These are phyloP conservation scores for Eucalyptus curtisii DNA, from an alignment of 345 rosid species.

Conservation along the genomic window DNA sequence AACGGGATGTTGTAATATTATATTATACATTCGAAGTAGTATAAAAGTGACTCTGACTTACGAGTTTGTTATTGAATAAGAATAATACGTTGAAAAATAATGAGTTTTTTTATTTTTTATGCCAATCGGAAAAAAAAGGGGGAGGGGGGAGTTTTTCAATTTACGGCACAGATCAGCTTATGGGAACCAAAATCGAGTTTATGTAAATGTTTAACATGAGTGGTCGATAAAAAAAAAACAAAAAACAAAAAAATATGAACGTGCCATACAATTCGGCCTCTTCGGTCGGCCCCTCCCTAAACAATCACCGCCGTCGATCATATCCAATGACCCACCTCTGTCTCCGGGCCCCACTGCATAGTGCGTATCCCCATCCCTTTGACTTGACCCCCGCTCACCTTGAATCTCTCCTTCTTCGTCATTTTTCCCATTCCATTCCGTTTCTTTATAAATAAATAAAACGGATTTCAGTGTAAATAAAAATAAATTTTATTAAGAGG, in stretches of 20 bases:
- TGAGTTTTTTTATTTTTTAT: fast-evolving
- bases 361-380: background rate
- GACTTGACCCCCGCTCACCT: background rate
- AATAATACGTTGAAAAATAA: too few relatives aligned
- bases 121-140: too few relatives aligned
- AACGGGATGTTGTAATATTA: too few relatives aligned
- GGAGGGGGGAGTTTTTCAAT: too few relatives aligned
- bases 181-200: background rate
- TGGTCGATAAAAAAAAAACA: too few relatives aligned
- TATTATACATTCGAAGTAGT: too few relatives aligned
- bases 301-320: background rate
- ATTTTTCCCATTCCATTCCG: background rate
- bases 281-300: background rate
- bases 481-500: background rate
- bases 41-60: too few relatives aligned
- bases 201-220: too few relatives aligned
- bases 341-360: background rate
- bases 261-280: background rate
- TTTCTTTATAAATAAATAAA: too few relatives aligned
- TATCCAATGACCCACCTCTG: background rate
- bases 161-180: too few relatives aligned
- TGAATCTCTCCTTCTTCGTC: background rate
- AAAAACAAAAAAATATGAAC: too few relatives aligned
- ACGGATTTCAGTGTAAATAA: background rate
- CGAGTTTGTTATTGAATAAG: too few relatives aligned